Base-by-base conservation (phyloP, 225 moss, liverwort and hornwort species). In the Physcomitrium patens region DNA sequence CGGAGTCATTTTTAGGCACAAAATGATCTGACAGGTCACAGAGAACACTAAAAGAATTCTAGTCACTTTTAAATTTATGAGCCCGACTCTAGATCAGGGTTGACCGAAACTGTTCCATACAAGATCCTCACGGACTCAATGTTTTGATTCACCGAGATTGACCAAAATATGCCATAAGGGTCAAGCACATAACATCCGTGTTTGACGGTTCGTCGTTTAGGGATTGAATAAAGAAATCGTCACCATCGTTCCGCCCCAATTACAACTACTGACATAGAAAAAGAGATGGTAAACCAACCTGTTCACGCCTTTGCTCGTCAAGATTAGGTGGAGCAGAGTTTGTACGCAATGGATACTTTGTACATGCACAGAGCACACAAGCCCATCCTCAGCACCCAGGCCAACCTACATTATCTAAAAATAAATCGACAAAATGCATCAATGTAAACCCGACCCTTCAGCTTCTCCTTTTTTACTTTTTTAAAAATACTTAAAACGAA, bases 321-420 rank as follows among this genome's bases (percentile, higher is more conserved):
- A 99, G 87, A 85, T 91, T 94, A 18, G 97, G 97, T 53, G 97
- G 97, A 77, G 97, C 97, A 26, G 97, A 99, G 79, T 89, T 94
- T 62, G 97, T 99, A 76, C 97, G 89, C 11, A 87, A 62, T 18
- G 94, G 97, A 65, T 93, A 91, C 97, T 97, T 57, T 6, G 71
- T 70, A 80, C 82, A 80, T 68, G 27, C 74, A 79, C 77, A 78
- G 42, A 69, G 41, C 31, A 72, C 23, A 68, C 71, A 43, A 20
- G 9, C 1, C 17, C 71, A 50, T 9, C 18, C 56, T 84, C 84
- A 74, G 24, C 12, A 67, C 12, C 73, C 68, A 7, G 55, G 63
- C 63, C 51, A 45, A 58, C 2, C 2, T 8, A 7, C 48, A 11
- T 3, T 49, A 15, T 15, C 48, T 10, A 37, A 20, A 63, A 58